Evolutionary conservation across 2,329 filamentous ascomycete genomes (phyloP).

Genomic region (Aspergillus uvarum): DNA sequence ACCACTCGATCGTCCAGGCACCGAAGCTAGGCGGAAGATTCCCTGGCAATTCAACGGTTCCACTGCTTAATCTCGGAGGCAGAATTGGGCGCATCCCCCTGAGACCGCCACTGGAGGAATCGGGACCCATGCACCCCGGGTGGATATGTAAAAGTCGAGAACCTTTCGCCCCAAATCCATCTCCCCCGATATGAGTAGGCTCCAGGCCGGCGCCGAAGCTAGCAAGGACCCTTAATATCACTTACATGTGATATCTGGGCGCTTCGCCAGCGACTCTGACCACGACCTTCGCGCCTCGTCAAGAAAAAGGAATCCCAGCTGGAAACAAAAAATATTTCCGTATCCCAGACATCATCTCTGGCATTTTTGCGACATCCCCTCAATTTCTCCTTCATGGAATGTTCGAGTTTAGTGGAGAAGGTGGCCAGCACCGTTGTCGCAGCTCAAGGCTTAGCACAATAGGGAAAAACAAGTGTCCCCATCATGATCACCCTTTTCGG

Average conservation of each 20-base stretch:
- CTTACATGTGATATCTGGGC: slow-evolving; percentile 3
- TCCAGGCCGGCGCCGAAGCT: slow-evolving; percentile 4
- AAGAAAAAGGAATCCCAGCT: not conserved
- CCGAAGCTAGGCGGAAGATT: not conserved
- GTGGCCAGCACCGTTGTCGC: not conserved
- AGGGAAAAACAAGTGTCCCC: slow-evolving; percentile 1
- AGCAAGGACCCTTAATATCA: slow-evolving; percentile 1
- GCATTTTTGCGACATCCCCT: not conserved
- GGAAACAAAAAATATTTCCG: not conserved
- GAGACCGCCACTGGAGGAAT: slow-evolving; percentile 1
- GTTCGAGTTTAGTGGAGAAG: not conserved
- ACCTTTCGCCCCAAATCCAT: slow-evolving; percentile 1
- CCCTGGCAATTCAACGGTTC: not conserved
- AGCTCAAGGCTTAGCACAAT: slow-evolving; percentile 4
- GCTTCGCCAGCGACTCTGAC: not conserved
- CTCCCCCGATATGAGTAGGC: not conserved
- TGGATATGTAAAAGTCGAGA: slow-evolving; percentile 7
- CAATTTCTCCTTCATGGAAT: not conserved
- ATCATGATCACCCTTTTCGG: not conserved
- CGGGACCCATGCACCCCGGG: slow-evolving; percentile 4
- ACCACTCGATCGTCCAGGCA: not conserved
- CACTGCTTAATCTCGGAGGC: slow-evolving; percentile 5
- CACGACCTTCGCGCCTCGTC: not conserved
- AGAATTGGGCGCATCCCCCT: slow-evolving; percentile 3
- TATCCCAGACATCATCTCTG: not conserved